Conservation (phyloP, 257 asterid species). For the Leonotis leonurus region DNA sequence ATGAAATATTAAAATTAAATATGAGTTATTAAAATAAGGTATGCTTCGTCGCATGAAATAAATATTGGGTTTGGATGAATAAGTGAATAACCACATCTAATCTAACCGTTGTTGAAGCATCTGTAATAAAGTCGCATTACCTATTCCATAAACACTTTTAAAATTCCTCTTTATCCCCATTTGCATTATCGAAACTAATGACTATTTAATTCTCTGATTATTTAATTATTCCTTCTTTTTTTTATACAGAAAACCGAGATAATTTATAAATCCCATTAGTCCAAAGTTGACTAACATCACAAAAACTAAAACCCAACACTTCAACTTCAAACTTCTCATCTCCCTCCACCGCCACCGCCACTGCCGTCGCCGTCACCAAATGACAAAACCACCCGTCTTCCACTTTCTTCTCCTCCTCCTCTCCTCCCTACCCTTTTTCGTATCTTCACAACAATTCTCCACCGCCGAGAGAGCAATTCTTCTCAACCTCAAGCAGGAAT, state of each 20-base stretch:
- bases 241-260: background rate
- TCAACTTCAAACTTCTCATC: background rate
- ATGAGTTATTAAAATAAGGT: too few relatives aligned
- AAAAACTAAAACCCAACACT: background rate
- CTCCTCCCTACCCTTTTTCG: conserved; percentile 25
- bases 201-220: background rate
- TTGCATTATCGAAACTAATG: background rate
- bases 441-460: conserved; percentile 43
- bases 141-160: background rate
- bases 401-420: conserved; percentile 20
- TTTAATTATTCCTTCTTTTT: background rate
- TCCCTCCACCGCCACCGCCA: background rate
- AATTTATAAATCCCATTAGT: conserved; percentile 5
- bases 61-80: background rate
- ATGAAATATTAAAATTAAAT: too few relatives aligned
- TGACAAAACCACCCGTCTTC: conserved; percentile 30
- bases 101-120: background rate
- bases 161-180: background rate
- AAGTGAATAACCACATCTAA: background rate
- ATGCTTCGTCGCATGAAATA: background rate
- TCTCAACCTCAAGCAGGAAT: conserved; percentile 30
- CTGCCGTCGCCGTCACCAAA: conserved; percentile 6
- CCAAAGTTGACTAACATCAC: conserved; percentile 20
- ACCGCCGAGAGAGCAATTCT: conserved; percentile 37
- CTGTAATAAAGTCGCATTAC: background rate